Conservation (phyloP, 2,329 filamentous ascomycete genomes). For the Fusarium miscanthi region DNA sequence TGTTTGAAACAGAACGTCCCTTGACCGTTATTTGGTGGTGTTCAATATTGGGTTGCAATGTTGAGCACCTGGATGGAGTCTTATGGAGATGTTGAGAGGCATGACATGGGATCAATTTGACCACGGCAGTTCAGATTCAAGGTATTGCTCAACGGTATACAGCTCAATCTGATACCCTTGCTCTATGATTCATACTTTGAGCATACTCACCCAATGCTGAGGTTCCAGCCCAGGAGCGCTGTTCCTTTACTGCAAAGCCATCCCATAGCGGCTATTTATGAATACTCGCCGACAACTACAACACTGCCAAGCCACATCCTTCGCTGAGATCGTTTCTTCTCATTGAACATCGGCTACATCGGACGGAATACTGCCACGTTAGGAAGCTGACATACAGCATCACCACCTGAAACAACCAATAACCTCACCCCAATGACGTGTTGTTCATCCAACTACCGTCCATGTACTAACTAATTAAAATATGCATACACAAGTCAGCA, state of each 20-base stretch:
- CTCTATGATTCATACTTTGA: fast-evolving
- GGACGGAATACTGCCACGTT: background rate
- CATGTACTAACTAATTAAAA: background rate
- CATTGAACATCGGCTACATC: background rate
- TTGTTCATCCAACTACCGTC: background rate
- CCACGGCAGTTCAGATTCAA: background rate
- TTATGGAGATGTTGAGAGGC: background rate
- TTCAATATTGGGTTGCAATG: background rate
- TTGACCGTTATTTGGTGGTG: background rate
- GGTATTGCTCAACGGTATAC: fast-evolving
- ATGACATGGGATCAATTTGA: background rate
- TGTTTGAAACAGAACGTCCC: background rate
- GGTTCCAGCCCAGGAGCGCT: background rate
- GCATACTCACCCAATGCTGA: background rate
- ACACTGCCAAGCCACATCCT: background rate
- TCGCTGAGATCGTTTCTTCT: background rate
- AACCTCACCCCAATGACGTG: background rate
- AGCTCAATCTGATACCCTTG: fast-evolving
- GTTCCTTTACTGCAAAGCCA: background rate
- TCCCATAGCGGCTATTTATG: background rate
- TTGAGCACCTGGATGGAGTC: background rate
- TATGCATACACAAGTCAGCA: background rate
- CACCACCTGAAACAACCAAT: background rate
- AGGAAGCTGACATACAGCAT: background rate
- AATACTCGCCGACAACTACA: background rate